These are phyloP conservation scores for Nicotiana noctiflora DNA, from an alignment of 257 asterid genomes.

Conservation along the genomic window DNA sequence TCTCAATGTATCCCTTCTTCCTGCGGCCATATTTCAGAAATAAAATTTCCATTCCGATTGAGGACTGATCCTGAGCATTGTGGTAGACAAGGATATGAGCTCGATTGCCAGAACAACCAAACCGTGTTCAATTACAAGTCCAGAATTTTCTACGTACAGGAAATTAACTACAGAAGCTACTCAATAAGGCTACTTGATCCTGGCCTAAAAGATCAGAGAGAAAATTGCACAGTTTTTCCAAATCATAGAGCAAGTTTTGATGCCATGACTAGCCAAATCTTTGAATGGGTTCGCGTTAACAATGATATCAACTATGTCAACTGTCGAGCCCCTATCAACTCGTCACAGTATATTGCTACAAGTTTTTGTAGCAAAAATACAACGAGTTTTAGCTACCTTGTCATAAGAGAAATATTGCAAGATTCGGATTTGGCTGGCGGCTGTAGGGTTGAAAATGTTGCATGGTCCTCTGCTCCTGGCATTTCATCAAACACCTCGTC, in stretches of 20 bases:
- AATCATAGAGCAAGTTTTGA: conserved; percentile 4
- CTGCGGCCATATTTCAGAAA: conserved; percentile 34
- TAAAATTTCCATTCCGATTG: conserved; percentile 50
- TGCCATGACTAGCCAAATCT: background rate
- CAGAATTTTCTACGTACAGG: conserved; percentile 29
- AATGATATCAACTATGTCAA: conserved; percentile 23
- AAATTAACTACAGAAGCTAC: conserved; percentile 38
- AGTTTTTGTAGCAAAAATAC: conserved; percentile 29
- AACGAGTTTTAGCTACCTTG: conserved; percentile 25
- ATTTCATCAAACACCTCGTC: background rate
- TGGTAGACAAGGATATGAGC: conserved; percentile 30
- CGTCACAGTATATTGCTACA: conserved; percentile 23
- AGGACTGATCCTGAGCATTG: conserved; percentile 33
- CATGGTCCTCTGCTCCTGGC: conserved; percentile 8
- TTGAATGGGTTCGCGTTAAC: background rate
- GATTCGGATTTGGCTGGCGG: conserved; percentile 30
- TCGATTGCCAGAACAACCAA: conserved; percentile 42
- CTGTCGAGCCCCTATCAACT: conserved; percentile 27
- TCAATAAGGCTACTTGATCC: conserved; percentile 48
- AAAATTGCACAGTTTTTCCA: background rate
- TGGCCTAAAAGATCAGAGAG: conserved; percentile 12
- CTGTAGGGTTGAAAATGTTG: conserved; percentile 33
- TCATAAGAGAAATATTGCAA: conserved; percentile 11
- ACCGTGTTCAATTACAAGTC: conserved; percentile 17
- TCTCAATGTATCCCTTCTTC: conserved; percentile 33